A percentile compares a stretch with the other conserved stretches of the same genome.
Conservation (phyloP, 148 eudicot genomes). For the Rhododendron mucronatum region DNA sequence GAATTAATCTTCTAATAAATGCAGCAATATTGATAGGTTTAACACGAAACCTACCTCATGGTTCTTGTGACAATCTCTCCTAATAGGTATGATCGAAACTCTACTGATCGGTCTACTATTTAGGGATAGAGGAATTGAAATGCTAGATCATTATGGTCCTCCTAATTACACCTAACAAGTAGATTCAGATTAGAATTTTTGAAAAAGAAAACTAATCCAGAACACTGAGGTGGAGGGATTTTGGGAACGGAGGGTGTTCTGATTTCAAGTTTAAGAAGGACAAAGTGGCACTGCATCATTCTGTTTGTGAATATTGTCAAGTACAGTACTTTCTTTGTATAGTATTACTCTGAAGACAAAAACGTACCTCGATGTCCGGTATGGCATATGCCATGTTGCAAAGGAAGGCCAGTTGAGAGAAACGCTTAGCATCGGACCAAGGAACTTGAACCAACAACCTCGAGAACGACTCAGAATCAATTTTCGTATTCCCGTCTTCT, state of each 20-base stretch:
- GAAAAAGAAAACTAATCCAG: neutral
- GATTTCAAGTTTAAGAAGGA: neutral
- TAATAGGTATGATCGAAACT: neutral
- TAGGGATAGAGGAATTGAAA: neutral
- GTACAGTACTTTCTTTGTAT: neutral
- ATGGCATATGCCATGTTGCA: conserved; percentile 76
- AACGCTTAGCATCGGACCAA: conserved; percentile 57
- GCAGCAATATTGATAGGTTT: neutral
- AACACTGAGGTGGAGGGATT: neutral
- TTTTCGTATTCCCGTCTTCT: conserved; percentile 17
- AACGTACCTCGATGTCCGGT: conserved; percentile 53
- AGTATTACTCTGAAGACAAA: neutral
- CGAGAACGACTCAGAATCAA: conserved; percentile 44
- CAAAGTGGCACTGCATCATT: neutral
- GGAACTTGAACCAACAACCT: conserved; percentile 43
- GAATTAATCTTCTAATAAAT: neutral
- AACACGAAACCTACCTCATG: neutral
- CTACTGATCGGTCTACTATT: neutral
- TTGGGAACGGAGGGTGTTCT: neutral
- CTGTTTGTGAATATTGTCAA: neutral
- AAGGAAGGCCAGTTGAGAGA: conserved; percentile 62
- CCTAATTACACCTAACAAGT: neutral
- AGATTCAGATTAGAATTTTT: neutral
- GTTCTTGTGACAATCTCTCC: neutral
- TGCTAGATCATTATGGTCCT: neutral